A percentile compares a stretch with the other conserved stretches of the same genome.
These are phyloP conservation scores for Penicillium sp. DNA, from an alignment of 2,329 filamentous ascomycete genomes.

Conservation along the genomic window DNA sequence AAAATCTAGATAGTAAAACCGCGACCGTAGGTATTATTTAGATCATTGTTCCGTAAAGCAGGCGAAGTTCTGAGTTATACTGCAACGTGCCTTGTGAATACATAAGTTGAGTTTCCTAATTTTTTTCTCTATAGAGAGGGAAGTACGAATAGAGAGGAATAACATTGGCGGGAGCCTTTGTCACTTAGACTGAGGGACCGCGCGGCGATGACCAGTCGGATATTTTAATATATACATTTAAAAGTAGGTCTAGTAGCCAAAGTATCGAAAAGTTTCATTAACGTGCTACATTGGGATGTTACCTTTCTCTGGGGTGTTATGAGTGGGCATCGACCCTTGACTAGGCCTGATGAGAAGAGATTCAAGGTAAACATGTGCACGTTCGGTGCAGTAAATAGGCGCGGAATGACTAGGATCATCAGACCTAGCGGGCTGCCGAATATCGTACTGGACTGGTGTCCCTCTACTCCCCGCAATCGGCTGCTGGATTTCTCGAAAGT, in stretches of 20 bases:
- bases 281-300: neutral
- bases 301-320: neutral
- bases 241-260: neutral
- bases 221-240: neutral
- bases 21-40: neutral
- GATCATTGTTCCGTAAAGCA: neutral
- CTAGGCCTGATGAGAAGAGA: neutral
- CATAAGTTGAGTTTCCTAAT: neutral
- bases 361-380: neutral
- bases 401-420: neutral
- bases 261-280: neutral
- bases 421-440: neutral
- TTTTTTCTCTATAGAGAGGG: too few species aligned
- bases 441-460: neutral
- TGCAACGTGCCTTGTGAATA: neutral
- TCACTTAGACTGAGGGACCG: too few species aligned
- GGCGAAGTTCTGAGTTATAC: neutral
- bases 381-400: neutral
- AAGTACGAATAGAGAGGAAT: too few species aligned
- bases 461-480: neutral
- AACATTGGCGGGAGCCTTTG: too few species aligned
- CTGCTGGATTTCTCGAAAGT: neutral
- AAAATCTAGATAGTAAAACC: neutral
- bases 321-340: neutral
- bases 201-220: neutral